Base-by-base conservation (phyloP, 2,329 filamentous ascomycete species). In the Thelonectria blattea region DNA sequence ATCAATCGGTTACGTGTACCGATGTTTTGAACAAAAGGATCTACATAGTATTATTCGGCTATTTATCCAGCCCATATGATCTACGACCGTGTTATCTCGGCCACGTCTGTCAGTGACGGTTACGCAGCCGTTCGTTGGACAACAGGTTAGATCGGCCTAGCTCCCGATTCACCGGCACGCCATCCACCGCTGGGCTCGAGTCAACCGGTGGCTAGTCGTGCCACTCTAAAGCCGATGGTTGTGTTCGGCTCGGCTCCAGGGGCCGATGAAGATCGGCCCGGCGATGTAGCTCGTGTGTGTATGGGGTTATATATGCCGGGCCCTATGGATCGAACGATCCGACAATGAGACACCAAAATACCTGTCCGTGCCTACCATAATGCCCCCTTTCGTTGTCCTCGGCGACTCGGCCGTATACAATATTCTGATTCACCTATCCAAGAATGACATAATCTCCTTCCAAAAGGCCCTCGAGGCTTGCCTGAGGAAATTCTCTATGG, bases 401-500 rank as follows among this genome's bases (percentile, higher is more conserved):
- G 55, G 58, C n/a, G 64, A 71, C 27, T n/a, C 53, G 0, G 54
- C 51, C 3, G 65, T 71, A 1, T 48, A 63, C 6, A 34, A 53
- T 0, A 61, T 71, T 8, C 63, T 70, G n/a, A 61, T 68, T 17
- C 34, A 53, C 9, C 54, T 66, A 1, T 43, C 65, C 1, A 64
- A 52, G 18, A 43, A 60, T 2, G 63, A 66, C 14, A 58, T 68
- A 15, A 17, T 67, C 15, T 17, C 45, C 0, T 63, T 70, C 20
- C 61, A 66, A 22, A 18, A 43, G 0, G n/a, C 45, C 5, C 37
- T 71, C 1, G 55, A 61, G 15, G 41, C 60, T 1, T 58, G 63
- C 11, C 59, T 71, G 2, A 20, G 58, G 3, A 30, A 61, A 8
- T 66, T 66, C 42, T 64, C 68, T 3, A 55, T 59, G 2, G 62